Base-by-base conservation (phyloP, 306 rosid genomes). In the Quercus alba region DNA sequence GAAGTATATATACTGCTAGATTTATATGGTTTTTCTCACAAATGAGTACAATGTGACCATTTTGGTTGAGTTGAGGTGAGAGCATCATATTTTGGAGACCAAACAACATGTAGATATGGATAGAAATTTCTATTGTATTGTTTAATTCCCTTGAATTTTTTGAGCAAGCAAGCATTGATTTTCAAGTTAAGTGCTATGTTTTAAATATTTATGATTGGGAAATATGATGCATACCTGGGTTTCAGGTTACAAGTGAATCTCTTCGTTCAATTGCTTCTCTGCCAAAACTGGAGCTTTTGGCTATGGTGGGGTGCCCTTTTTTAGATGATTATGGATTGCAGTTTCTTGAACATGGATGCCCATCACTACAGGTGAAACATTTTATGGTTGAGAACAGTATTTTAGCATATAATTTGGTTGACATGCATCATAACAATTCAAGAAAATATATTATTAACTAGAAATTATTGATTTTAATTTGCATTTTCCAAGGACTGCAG, bases 281-380 rank as follows among this genome's bases (percentile, higher is more conserved):
- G 76, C 84, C 70, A 44, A 88, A 76, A 80, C 88, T 90, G 64
- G 94, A 90, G 83, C 62, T 77, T 83, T 84, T 90, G 23, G 56
- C 78, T 84, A 79, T 90, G 77, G 87, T 73, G 59, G 90, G 88
- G 71, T 88, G 92, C 74, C 77, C 85, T 81, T 86, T 78, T 58
- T 87, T 90, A 75, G 94, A 85, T 59, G 87, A 88, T 61, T 77
- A 18, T 54, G 94, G 94, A 64, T 84, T 90, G 63, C 79, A 78
- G 68, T 90, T 81, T 80, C 87, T 90, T 26, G 89, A 70, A 77
- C 73, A 86, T 56, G 89, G 92, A 44, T 88, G 94, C 59, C 92
- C 92, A 25, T 77, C 46, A 17, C 92, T 90, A 41, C 87, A 90
- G 92, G 92, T 90, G 58, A 56, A 72, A 49, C 46, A 72, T 56